These are phyloP conservation scores for Hortiboletus flavorubellus DNA, from an alignment of 768 basidiomycete species.

Conservation along the genomic window DNA sequence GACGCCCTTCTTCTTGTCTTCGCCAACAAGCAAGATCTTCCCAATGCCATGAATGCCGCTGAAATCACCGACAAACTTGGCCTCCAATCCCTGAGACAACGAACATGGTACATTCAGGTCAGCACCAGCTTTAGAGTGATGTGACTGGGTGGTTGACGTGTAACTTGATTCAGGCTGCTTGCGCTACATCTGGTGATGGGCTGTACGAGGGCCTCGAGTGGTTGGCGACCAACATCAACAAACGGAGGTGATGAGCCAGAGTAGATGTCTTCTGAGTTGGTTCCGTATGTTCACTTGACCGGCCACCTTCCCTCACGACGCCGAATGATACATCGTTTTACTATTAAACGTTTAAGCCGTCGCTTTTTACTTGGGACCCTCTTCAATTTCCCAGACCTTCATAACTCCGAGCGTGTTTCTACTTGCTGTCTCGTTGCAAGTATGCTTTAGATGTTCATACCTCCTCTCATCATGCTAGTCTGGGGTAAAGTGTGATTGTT, in stretches of 20 bases:
- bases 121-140: constrained; percentile 24
- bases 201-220: constrained; percentile 98
- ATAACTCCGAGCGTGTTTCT: neutral
- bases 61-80: constrained; percentile 99
- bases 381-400: constrained; percentile 19
- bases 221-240: constrained; percentile 83
- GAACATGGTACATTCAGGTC: constrained; percentile 98
- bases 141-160: constrained; percentile 14
- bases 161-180: constrained; percentile 69
- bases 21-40: constrained; percentile 99
- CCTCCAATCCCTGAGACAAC: constrained; percentile 92
- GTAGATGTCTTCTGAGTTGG: constrained; percentile 33
- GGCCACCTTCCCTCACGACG: constrained; percentile 59
- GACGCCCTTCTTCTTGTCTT: constrained; percentile 98
- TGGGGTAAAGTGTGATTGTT: constrained; percentile 8
- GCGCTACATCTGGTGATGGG: constrained; percentile 97
- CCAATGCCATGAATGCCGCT: constrained; percentile 98
- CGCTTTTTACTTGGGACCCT: constrained; percentile 29
- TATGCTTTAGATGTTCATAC: constrained; percentile 21
- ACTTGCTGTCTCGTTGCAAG: constrained; percentile 10
- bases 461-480: neutral
- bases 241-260: constrained; percentile 64
- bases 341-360: constrained; percentile 30
- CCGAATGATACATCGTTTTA: constrained; percentile 48
- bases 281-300: constrained; percentile 47